Base-by-base conservation (phyloP, 495 filamentous ascomycete genomes). In the Daldinia grandis region DNA sequence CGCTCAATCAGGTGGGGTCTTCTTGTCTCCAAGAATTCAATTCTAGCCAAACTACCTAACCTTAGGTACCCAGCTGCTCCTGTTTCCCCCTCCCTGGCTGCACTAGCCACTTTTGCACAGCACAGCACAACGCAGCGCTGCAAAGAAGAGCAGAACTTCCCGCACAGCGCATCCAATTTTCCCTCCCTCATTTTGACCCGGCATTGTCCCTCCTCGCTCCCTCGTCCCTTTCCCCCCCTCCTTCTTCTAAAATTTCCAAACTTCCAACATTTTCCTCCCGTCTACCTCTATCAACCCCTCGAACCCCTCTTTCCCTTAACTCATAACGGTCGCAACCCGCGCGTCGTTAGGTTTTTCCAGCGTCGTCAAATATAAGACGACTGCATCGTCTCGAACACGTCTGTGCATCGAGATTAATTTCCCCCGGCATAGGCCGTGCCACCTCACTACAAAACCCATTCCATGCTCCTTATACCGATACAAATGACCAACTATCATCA, bases 401-500 rank as follows among this genome's bases (percentile, higher is more conserved):
- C 64, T 71, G 79, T 78, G 81, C 78, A 78, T 78, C 76, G 74
- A 79, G 74, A 62, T 57, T 33, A 65, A 58, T 70, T 66, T 56
- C 69, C 54, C 19, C 25, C 69, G 80, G 75, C 79, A 68, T 44
- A 69, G 72, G 72, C 78, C 77, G 57, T 66, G 69, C 62, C 61
- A 56, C 66, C 47, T 66, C 40, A 65, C 8, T 58, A 68, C 54
- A 65, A 53, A 76, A 50, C 54, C 58, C 68, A 72, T 81, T 84
- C 84, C 80, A 87, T 87, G 86, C 84, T 76, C 76, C 78, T 42
- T 73, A 81, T 81, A 86, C 71, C 80, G 67, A 74, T 78, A 84
- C 84, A 81, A 87, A 87, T 87, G 86, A 85, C 81, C 84, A 83
- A 79, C 76, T 78, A 74, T 79, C 82, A 76, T 75, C 76, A 76